Conservation (phyloP, 2,329 filamentous ascomycete genomes). For the Ophiostoma quercus region DNA sequence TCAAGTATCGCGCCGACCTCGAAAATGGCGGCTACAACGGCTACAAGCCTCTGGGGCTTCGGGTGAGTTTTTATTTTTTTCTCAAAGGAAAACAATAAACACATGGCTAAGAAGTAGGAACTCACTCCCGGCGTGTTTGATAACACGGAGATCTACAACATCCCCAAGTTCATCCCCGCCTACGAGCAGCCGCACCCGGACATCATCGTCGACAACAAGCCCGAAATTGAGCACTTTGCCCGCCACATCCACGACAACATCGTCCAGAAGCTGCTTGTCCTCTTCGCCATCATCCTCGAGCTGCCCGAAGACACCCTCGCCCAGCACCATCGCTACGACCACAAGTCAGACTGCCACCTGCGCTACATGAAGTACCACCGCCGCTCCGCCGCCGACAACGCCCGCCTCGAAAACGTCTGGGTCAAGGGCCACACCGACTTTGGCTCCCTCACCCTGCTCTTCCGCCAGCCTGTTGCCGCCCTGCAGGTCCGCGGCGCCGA, state of each 20-base stretch:
- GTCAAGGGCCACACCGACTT: slow-evolving; percentile 48
- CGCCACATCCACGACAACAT: slow-evolving; percentile 44
- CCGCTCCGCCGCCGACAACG: slow-evolving; percentile 35
- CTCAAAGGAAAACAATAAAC: too few species aligned
- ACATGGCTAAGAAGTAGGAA: slow-evolving; percentile 12
- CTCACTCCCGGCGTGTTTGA: slow-evolving; percentile 39
- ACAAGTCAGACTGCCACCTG: slow-evolving; percentile 51
- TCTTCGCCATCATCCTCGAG: slow-evolving; percentile 57
- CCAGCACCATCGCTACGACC: slow-evolving; percentile 50
- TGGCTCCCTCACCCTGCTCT: slow-evolving; percentile 49
- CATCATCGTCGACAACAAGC: slow-evolving; percentile 44
- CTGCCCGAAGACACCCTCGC: slow-evolving; percentile 54
- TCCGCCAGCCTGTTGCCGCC: slow-evolving; percentile 50
- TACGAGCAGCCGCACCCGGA: slow-evolving; percentile 43
- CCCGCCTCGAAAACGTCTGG: slow-evolving; percentile 31
- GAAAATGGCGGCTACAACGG: slow-evolving; percentile 49
- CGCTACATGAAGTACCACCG: slow-evolving; percentile 55
- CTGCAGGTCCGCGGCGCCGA: slow-evolving; percentile 44
- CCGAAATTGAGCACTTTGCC: slow-evolving; percentile 52
- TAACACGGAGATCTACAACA: slow-evolving; percentile 56
- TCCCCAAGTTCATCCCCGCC: slow-evolving; percentile 50
- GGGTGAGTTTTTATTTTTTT: not conserved
- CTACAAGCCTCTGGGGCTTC: slow-evolving; percentile 41
- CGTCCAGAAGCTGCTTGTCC: slow-evolving; percentile 48
- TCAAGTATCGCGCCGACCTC: slow-evolving; percentile 43